Evolutionary conservation across 2,329 filamentous ascomycete species (phyloP).

Genomic region (Teratosphaeriaceae sp.): DNA sequence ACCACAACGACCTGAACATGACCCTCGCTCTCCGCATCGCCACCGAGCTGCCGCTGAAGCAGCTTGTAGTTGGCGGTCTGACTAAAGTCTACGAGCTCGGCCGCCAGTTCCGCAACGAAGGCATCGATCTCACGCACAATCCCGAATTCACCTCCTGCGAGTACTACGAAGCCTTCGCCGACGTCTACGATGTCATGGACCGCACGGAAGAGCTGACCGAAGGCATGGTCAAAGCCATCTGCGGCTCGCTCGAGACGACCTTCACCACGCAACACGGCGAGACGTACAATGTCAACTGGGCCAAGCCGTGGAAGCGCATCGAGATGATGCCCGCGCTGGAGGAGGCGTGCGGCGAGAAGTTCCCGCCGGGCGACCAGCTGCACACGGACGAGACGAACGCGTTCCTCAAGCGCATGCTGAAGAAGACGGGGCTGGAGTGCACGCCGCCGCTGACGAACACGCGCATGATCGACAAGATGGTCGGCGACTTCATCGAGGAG

Average conservation of each 20-base stretch:
- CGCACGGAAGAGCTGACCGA: slow-evolving; percentile 92
- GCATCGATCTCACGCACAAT: slow-evolving; percentile 90
- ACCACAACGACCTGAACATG: slow-evolving; percentile 94
- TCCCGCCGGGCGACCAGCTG: slow-evolving; percentile 80
- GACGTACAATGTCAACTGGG: slow-evolving; percentile 90
- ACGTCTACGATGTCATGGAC: slow-evolving; percentile 85
- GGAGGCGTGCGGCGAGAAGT: slow-evolving; percentile 84
- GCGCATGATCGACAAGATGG: slow-evolving; percentile 90
- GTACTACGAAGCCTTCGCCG: slow-evolving; percentile 84
- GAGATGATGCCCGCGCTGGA: slow-evolving; percentile 96
- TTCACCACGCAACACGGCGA: slow-evolving; percentile 85
- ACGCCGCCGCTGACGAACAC: slow-evolving; percentile 85
- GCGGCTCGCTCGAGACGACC: slow-evolving; percentile 52
- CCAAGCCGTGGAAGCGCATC: slow-evolving; percentile 83
- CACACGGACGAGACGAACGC: slow-evolving; percentile 85
- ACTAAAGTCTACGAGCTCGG: slow-evolving; percentile 95
- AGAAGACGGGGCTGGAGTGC: slow-evolving; percentile 89
- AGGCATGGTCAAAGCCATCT: slow-evolving; percentile 79
- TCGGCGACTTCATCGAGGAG: slow-evolving; percentile 89
- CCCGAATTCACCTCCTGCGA: slow-evolving; percentile 97
- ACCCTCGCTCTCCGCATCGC: slow-evolving; percentile 93
- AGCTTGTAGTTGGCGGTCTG: slow-evolving; percentile 87
- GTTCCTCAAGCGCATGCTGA: slow-evolving; percentile 76
- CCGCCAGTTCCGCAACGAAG: slow-evolving; percentile 91
- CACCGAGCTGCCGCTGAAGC: slow-evolving; percentile 94